A percentile compares a stretch with the other conserved stretches of the same genome.
Conservation (phyloP, 495 filamentous ascomycete species). For the Platismatia glauca region DNA sequence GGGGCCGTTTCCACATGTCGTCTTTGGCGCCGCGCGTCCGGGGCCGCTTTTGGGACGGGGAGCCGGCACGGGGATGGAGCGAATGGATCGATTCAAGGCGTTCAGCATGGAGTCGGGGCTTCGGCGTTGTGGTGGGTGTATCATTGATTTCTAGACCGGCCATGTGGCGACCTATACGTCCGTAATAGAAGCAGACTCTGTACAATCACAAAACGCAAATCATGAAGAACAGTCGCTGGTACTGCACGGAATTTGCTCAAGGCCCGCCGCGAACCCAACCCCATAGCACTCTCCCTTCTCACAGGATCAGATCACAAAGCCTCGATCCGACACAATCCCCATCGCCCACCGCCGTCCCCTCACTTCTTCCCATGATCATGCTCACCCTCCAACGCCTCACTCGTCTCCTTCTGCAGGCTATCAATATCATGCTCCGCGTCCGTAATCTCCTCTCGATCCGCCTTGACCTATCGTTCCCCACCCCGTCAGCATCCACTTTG, state of each 20-base stretch:
- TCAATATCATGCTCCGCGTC: constrained; percentile 35
- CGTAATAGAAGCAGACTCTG: not conserved
- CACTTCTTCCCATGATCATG: constrained; percentile 19
- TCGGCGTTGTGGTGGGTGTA: not conserved
- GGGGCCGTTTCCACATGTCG: not conserved
- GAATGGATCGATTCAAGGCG: not conserved
- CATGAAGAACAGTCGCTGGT: not conserved
- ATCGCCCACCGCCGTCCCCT: not conserved
- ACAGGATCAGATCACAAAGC: not conserved
- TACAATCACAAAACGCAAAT: not conserved
- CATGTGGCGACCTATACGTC: not conserved
- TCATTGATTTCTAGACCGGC: not conserved
- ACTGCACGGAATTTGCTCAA: not conserved
- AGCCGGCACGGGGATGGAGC: not conserved
- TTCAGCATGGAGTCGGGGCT: not conserved
- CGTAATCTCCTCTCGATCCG: constrained; percentile 49
- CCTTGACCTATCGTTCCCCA: constrained; percentile 45
- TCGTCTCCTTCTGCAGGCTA: constrained; percentile 44
- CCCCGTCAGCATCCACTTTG: not conserved
- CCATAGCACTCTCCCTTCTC: not conserved
- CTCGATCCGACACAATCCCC: not conserved
- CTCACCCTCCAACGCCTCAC: constrained; percentile 22
- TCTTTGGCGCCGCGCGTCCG: not conserved
- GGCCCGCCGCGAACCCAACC: not conserved
- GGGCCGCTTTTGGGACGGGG: not conserved